Evolutionary conservation across 331 rosid genomes (phyloP).

Genomic region (Ulmus americana): DNA sequence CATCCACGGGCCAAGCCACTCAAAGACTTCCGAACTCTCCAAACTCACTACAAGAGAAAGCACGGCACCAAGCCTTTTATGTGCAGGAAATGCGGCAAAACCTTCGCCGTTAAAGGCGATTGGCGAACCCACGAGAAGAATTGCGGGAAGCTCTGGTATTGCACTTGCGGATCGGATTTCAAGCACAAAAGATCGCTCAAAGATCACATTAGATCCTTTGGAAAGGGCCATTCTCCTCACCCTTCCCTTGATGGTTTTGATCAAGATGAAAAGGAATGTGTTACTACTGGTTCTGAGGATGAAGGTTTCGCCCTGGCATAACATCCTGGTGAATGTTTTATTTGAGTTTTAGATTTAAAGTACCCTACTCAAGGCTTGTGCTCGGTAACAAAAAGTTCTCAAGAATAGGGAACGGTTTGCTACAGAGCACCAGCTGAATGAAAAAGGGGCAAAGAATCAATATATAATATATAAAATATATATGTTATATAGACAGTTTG

Average conservation of each 20-base stretch:
- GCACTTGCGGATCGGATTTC: conserved; percentile 87
- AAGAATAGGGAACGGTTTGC: conserved; percentile 56
- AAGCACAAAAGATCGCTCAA: conserved; percentile 91
- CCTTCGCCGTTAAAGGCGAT: conserved; percentile 86
- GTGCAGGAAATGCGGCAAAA: conserved; percentile 72
- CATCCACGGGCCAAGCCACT: conserved; percentile 90
- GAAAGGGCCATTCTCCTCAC: conserved; percentile 59
- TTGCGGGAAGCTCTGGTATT: conserved; percentile 88
- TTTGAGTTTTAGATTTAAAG: background rate
- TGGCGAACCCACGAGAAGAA: conserved; percentile 97
- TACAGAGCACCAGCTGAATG: conserved; percentile 48
- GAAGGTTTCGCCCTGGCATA: conserved; percentile 31
- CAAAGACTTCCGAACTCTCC: conserved; percentile 90
- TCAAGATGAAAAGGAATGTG: conserved; percentile 54
- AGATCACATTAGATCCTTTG: conserved; percentile 78
- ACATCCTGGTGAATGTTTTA: background rate
- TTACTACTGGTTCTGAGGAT: conserved; percentile 56
- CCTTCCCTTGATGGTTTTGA: conserved; percentile 51
- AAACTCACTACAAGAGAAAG: conserved; percentile 91
- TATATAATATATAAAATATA: conserved; percentile 5
- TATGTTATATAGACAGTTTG: conserved; percentile 3
- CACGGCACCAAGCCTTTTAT: conserved; percentile 78
- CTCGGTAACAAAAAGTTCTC: conserved; percentile 76
- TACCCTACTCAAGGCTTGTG: conserved; percentile 38
- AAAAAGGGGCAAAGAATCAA: conserved; percentile 14